phyloP scores from a whole-genome alignment of 192 early-diverging fungal species.

The Gigaspora rosea region DNA sequence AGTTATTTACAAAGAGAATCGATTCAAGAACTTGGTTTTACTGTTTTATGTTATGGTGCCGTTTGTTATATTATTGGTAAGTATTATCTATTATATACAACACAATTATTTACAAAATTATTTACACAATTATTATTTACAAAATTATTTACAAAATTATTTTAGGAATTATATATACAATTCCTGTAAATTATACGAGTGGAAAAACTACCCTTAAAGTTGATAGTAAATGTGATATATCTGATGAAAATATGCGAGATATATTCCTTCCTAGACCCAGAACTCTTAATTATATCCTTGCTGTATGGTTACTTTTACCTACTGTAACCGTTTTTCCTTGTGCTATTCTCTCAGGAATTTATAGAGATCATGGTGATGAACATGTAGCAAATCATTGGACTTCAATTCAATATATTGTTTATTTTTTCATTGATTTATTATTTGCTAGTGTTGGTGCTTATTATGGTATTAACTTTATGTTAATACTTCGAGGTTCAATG shows the following conservation, averaged over 20 bases:
- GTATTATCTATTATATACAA: too few relatives aligned
- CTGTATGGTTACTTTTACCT: conserved; percentile 13
- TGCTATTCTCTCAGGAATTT: conserved; percentile 14
- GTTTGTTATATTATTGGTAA: conserved; percentile 24
- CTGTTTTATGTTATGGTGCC: conserved; percentile 22
- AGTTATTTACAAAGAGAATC: conserved; percentile 13
- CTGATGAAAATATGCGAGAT: not conserved
- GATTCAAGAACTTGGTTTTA: conserved; percentile 17
- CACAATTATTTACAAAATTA: too few relatives aligned
- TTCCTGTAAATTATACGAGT: conserved; percentile 20
- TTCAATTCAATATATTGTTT: conserved; percentile 1
- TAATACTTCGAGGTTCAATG: conserved; percentile 10
- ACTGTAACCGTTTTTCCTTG: conserved; percentile 9
- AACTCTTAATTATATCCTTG: not conserved
- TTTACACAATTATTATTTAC: too few relatives aligned
- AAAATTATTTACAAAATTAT: too few relatives aligned
- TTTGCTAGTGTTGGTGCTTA: not conserved
- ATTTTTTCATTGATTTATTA: not conserved
- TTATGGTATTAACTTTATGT: conserved; percentile 25
- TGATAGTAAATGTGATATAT: not conserved
- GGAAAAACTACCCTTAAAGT: not conserved
- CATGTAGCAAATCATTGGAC: not conserved
- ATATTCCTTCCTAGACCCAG: conserved; percentile 11
- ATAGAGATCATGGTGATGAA: not conserved
- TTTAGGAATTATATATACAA: conserved; percentile 33